Evolutionary conservation across 2,329 filamentous ascomycete genomes (phyloP).

Genomic region (Xylaria sp.): DNA sequence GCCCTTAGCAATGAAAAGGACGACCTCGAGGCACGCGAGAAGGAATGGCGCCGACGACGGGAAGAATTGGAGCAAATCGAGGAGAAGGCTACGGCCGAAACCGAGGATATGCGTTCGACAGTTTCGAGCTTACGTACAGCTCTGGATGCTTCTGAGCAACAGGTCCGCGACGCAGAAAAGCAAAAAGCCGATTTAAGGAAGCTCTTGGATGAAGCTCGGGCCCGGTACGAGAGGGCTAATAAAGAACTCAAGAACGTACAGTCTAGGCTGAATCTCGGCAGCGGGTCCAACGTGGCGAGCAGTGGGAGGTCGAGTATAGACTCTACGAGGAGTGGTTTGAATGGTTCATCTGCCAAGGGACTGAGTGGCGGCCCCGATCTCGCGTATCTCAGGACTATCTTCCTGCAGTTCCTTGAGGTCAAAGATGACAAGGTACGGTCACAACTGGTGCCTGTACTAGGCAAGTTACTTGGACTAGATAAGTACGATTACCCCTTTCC

Average conservation of each 20-base stretch:
- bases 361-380: slow-evolving; percentile 55
- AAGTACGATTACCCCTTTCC: slow-evolving; percentile 62
- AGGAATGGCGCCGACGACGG: slow-evolving; percentile 77
- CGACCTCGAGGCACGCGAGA: slow-evolving; percentile 78
- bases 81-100: slow-evolving; percentile 76
- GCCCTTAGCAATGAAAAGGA: slow-evolving; percentile 79
- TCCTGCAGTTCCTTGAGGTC: slow-evolving; percentile 84
- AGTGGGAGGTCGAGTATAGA: slow-evolving; percentile 59
- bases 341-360: slow-evolving; percentile 42
- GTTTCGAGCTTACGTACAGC: slow-evolving; percentile 82
- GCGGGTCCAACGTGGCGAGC: slow-evolving; percentile 47
- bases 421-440: slow-evolving; percentile 80
- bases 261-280: slow-evolving; percentile 54
- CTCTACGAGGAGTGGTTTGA: slow-evolving; percentile 58
- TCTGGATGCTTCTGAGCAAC: slow-evolving; percentile 87
- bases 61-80: slow-evolving; percentile 80
- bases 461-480: slow-evolving; percentile 80
- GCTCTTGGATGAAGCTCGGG: slow-evolving; percentile 80
- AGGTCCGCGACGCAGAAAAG: slow-evolving; percentile 84
- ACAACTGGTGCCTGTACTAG: slow-evolving; percentile 81
- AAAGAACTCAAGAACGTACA: slow-evolving; percentile 70
- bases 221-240: slow-evolving; percentile 81
- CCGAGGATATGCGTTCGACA: slow-evolving; percentile 78
- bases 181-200: slow-evolving; percentile 80
- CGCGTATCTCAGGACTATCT: slow-evolving; percentile 81